Evolutionary conservation across 768 basidiomycete species (phyloP), one percentile per base, ranked within the genome.

Genomic region (Neoboletus subvelutipes): DNA sequence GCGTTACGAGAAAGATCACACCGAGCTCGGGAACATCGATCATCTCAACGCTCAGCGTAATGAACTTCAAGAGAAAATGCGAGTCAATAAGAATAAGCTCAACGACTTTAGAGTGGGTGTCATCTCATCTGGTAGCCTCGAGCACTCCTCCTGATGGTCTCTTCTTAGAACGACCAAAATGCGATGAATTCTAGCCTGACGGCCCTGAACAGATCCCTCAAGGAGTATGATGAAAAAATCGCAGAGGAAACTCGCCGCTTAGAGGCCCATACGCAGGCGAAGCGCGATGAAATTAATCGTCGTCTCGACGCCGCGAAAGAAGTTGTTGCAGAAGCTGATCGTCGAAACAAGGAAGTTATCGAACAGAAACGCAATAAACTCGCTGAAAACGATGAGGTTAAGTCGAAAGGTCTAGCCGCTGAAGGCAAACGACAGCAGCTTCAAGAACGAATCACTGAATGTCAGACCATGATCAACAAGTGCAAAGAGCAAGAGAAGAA

Each of bases 191-290:
- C 63, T 5, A 76, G 73, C 50, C 68, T 82, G 39, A 71, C 67
- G 6, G 66, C 65, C 5, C 56, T 73, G 26, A 69, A 75, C 24
- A 64, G 50, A 26, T 56, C 69, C 15, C 77, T 81, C 45, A 58
- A 61, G 18, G 71, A 74, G 0, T 65, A 73, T n/a, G 69, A 82
- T 2, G 61, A 69, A 18, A 75, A 81, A 50, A 85, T 93, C 45
- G 71, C 63, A 7, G 76, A 75, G 33, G 87, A 89, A 67, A 75
- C 77, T 7, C 73, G 69, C 31, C 83, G 79, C 41, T 77, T 82
- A 73, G 84, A 76, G 57, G 73, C 74, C 6, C 78, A 84, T 58
- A 83, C 83, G 3, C 83, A 88, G 61, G 81, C 75, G 13, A 86
- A 85, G 64, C 84, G 82, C 18, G 83, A 88, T 33, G 80, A 83